Percentiles rank a stretch among this genome's conserved stretches.
Conservation (phyloP, 192 early-diverging fungal species). For the Martensiomyces pterosporus region DNA sequence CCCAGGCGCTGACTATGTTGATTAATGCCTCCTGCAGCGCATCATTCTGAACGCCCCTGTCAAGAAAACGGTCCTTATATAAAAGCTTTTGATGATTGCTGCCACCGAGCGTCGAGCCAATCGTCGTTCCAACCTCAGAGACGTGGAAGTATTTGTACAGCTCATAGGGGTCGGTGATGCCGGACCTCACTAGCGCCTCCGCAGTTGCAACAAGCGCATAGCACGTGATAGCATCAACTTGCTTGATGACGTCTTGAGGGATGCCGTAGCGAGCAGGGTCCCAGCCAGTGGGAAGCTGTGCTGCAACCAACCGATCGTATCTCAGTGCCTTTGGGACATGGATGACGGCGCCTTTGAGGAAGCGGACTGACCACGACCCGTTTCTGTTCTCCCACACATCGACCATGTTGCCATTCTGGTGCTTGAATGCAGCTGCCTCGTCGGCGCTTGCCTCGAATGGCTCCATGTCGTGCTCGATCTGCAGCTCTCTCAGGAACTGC, state of each 20-base stretch:
- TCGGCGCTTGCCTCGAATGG: no score
- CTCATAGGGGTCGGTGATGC: no score
- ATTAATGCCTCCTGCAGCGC: conserved; percentile 91
- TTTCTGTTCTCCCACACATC: no score
- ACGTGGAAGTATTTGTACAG: conserved; percentile 96
- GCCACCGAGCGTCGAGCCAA: conserved; percentile 89
- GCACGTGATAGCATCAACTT: conserved; percentile 87
- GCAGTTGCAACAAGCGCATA: conserved; percentile 87
- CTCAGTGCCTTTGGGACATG: no score
- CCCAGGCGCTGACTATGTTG: conserved; percentile 92
- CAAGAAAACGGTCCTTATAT: conserved; percentile 77
- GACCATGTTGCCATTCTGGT: no score
- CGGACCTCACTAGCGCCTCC: conserved; percentile 83
- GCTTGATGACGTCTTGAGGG: conserved; percentile 84
- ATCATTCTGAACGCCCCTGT: conserved; percentile 84
- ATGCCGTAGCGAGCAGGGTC: conserved; percentile 86
- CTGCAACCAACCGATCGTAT: conserved; percentile 65
- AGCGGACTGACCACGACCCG: no score
- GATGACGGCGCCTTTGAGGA: no score
- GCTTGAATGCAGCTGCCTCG: no score
- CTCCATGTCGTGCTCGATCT: no score
- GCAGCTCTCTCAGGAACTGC: no score
- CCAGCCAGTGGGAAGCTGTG: conserved; percentile 95
- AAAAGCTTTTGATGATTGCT: conserved; percentile 71
- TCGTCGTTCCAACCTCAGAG: conserved; percentile 86